Conservation (phyloP, 108 stramenopile genomes). For the Nitzschia sp. region DNA sequence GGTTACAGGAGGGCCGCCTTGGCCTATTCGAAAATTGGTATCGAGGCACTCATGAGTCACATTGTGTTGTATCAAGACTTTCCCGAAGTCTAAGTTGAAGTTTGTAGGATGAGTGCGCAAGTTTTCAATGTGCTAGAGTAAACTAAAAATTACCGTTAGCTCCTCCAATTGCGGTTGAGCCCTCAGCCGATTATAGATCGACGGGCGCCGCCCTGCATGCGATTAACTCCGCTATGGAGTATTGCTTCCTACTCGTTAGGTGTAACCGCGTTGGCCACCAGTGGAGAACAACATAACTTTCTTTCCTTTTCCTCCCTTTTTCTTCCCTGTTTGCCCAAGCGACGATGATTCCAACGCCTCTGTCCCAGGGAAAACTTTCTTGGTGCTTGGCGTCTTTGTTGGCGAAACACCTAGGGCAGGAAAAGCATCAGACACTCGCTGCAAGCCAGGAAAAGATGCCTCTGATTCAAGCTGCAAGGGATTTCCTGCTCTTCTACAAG, state of each 20-base stretch:
- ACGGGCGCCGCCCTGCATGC: no score
- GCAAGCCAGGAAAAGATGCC: constrained; percentile 7
- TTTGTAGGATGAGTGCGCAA: no score
- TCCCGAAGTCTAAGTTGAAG: constrained; percentile 25
- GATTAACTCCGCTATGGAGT: no score
- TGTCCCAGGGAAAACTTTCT: not conserved
- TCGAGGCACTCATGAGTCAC: constrained; percentile 61
- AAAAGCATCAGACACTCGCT: constrained; percentile 3
- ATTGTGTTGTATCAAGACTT: constrained; percentile 59
- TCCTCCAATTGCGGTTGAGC: no score
- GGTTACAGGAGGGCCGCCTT: constrained; percentile 54
- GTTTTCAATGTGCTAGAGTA: no score
- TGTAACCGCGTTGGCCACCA: constrained; percentile 25
- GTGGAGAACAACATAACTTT: constrained; percentile 43
- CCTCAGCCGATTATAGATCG: no score
- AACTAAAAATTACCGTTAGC: no score
- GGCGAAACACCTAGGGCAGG: constrained; percentile 8
- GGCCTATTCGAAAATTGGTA: constrained; percentile 61
- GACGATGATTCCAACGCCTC: not conserved
- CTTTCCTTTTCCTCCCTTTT: constrained; percentile 29
- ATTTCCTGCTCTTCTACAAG: not conserved
- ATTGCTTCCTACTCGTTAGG: no score
- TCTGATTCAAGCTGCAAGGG: not conserved
- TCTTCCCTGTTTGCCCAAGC: not conserved
- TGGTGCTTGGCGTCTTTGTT: not conserved